Base-by-base conservation (phyloP, 1,139 yeast genomes). In the Scheffersomyces cryptocercus region DNA sequence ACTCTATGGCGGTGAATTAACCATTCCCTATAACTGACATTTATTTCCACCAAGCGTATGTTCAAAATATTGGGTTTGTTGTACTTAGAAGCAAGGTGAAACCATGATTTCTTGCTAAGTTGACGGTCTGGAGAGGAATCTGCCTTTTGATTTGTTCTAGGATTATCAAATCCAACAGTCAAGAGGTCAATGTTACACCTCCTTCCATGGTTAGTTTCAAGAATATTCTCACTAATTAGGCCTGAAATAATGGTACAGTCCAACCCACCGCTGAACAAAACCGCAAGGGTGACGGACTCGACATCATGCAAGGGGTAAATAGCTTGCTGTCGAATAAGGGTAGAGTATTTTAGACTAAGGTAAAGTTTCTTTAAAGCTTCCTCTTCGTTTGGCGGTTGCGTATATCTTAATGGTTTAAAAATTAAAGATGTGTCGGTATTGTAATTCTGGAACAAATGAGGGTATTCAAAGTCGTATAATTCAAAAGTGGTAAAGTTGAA, bases 81-180 rank as follows among this genome's bases (percentile, higher is more conserved):
- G 51, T 67, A 83, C 39, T 58, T 59, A 15, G 62, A 50, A 32
- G 68, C 62, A 16, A 90, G 65, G 35, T 75, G 75, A 15, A 60
- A 53, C 79, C 85, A 79, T 9, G 96, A 85, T 44, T 75, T 72
- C 14, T 72, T 64, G 1, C 95, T 95, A 10, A 93, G 68, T 43
- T 74, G 66, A 36, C 99, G 68, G 64, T 93, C 99, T 0, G 99
- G 99, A 2, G 96, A 85, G 28, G 79, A 78, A 0, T 63, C 56
- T 0, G 88, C 84, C n/a, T 55, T 43, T 29, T 79, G 65, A 1
- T 81, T 79, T 0, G 91, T 84, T 43, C 99, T 74, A n/a, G 91
- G 93, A 54, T 91, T 93, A 51, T 88, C 93, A 64, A 93, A 93
- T 0, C 96, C 96, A 3, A 95, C 99, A 43, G 93, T 91, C n/a